Conservation (phyloP, 2,329 filamentous ascomycete species). For the Xenoacremonium recifei region DNA sequence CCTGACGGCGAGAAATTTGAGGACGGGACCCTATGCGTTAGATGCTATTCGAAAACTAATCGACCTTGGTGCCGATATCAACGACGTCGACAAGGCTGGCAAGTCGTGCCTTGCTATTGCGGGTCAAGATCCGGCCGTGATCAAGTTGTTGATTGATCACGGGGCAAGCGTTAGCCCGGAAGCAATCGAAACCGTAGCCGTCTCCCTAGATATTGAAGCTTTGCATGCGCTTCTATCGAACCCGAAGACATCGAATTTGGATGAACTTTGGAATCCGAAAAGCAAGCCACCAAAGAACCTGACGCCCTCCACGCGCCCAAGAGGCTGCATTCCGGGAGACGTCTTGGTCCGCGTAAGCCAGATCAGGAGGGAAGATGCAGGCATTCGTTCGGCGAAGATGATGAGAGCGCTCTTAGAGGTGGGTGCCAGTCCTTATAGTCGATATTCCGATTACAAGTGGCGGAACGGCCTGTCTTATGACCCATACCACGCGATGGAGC, state of each 20-base stretch:
- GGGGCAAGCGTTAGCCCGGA: slow-evolving; percentile 9
- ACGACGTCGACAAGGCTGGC: slow-evolving; percentile 4
- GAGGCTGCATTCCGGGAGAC: neutral
- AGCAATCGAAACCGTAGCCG: slow-evolving; percentile 2
- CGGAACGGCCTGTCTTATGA: neutral
- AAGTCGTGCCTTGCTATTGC: slow-evolving; percentile 10
- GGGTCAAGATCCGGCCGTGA: slow-evolving; percentile 1
- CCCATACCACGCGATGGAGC: neutral
- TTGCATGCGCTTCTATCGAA: slow-evolving; percentile 12
- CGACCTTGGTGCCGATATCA: slow-evolving; percentile 11
- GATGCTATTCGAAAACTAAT: slow-evolving; percentile 8
- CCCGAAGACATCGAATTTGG: neutral
- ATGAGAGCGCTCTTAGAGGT: neutral
- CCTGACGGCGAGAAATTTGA: neutral
- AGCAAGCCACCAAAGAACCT: too few relatives aligned
- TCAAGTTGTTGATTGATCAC: slow-evolving; percentile 10
- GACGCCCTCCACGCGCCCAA: neutral
- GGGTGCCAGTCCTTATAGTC: neutral
- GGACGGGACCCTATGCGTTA: neutral
- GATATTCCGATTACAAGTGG: too few relatives aligned
- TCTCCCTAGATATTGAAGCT: neutral
- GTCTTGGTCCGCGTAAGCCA: too few relatives aligned
- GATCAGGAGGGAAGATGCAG: neutral
- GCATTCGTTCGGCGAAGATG: neutral
- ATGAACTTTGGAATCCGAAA: too few relatives aligned